A percentile compares a stretch with the other conserved stretches of the same genome.
phyloP scores from a whole-genome alignment of 257 asterid species.

The Plantago ovata region DNA sequence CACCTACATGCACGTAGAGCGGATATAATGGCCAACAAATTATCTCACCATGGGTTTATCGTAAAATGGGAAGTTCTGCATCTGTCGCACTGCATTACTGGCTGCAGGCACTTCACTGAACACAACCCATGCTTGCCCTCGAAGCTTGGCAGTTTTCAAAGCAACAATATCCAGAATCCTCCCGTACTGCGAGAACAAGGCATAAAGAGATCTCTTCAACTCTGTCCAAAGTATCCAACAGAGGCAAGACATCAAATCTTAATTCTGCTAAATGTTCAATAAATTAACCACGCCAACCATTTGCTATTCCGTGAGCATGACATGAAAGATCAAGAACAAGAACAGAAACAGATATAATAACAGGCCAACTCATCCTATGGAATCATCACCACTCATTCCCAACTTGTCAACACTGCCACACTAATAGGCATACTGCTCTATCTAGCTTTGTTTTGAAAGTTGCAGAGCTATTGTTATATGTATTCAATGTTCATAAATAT shows the following conservation, averaged over 20 bases:
- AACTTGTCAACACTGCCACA: too few relatives aligned
- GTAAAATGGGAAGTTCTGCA: slow-evolving; percentile 95
- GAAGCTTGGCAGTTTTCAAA: slow-evolving; percentile 82
- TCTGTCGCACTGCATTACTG: slow-evolving; percentile 93
- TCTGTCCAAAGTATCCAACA: slow-evolving; percentile 55
- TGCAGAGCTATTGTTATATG: too few relatives aligned
- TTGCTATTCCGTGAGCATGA: slow-evolving; percentile 10
- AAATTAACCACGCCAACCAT: slow-evolving; percentile 4
- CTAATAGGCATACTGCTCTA: too few relatives aligned
- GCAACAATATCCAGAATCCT: slow-evolving; percentile 93
- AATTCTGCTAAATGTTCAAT: slow-evolving; percentile 14
- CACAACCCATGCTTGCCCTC: slow-evolving; percentile 98
- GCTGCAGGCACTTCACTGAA: slow-evolving; percentile 96
- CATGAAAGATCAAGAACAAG: background rate
- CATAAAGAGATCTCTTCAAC: slow-evolving; percentile 98
- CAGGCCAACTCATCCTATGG: background rate
- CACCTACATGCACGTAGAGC: slow-evolving; percentile 15
- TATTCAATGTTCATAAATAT: too few relatives aligned
- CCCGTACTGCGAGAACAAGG: slow-evolving; percentile 97
- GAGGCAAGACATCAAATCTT: slow-evolving; percentile 24
- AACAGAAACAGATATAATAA: background rate
- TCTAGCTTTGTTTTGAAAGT: too few relatives aligned
- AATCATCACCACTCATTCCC: too few relatives aligned
- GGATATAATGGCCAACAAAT: background rate
- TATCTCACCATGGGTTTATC: slow-evolving; percentile 89